Evolutionary conservation across 1,284 basidiomycete genomes (phyloP), one percentile per base, ranked within the genome.

Genomic region (Apiotrichum gamsii): DNA sequence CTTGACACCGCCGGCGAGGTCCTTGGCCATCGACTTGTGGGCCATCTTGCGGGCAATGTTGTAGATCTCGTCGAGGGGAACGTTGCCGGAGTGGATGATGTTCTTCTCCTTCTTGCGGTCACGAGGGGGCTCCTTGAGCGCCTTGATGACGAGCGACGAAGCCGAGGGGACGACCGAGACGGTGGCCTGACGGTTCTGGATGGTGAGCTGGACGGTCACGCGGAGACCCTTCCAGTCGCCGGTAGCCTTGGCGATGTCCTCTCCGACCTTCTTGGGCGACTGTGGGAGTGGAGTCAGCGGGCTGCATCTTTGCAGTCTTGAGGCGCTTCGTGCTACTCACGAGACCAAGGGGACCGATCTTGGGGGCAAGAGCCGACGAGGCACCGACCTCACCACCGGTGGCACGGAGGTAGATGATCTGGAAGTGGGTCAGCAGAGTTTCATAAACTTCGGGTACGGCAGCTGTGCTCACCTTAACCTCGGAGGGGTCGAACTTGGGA

Each of bases 101-200:
- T 98, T 98, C 82, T 99, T 99, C 82, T 97, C 91, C 84, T 99
- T 99, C 79, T 99, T 99, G 66, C 95, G 85, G 80, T 98, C 94
- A 73, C 94, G 90, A 66, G 90, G 90, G 61, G 94, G 94, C 80
- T 98, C 93, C 78, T 99, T 99, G 73, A 99, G 85, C 57, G 95
- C 94, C 71, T 85, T 85, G 80, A 99, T 97, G 76, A 99, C 91
- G 45, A 99, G 84, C 50, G 95, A 94, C 40, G 90, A 95, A 48
- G 95, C 94, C 46, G 93, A 93, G 64, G 95, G 95, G 49, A 99
- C 95, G 65, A 99, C 91, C 55, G 91, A 82, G 69, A 97, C 93
- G 63, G 85, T 78, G 48, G 94, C 94, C 83, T 99, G 95, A 78
- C 94, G 91, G 78, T 99, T 99, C 82, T 98, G 95, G 74, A 99